A percentile compares a stretch with the other conserved stretches of the same genome.
phyloP scores from a whole-genome alignment of 1,284 basidiomycete genomes.

The Pholiota adiposa region DNA sequence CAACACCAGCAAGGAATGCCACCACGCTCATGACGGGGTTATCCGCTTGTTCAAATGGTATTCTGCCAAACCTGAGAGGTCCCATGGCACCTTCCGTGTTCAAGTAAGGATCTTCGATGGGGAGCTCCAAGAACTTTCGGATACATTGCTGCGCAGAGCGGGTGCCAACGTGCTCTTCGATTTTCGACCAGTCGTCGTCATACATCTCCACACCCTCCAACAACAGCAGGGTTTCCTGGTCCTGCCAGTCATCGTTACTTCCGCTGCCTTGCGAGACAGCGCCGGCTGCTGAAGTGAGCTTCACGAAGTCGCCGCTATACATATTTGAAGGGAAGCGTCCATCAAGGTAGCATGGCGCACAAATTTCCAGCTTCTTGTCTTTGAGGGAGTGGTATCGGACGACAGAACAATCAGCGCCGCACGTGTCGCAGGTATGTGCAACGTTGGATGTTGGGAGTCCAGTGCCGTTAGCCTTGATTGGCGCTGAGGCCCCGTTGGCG shows the following conservation, averaged over 20 bases:
- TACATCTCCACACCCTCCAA: slow-evolving; percentile 98
- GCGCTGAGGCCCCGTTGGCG: slow-evolving; percentile 53
- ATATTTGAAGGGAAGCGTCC: slow-evolving; percentile 96
- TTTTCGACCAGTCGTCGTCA: slow-evolving; percentile 94
- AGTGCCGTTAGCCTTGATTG: slow-evolving; percentile 52
- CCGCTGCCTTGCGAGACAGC: slow-evolving; percentile 44
- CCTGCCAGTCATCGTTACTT: slow-evolving; percentile 82
- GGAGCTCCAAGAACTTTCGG: slow-evolving; percentile 92
- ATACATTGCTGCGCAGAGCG: slow-evolving; percentile 94
- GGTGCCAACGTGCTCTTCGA: slow-evolving; percentile 92
- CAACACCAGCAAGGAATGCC: slow-evolving; percentile 93
- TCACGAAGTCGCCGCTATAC: slow-evolving; percentile 98
- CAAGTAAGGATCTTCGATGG: slow-evolving; percentile 94
- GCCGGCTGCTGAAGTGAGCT: slow-evolving; percentile 65
- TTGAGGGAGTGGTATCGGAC: slow-evolving; percentile 94
- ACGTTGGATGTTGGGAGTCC: slow-evolving; percentile 52
- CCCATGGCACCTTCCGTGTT: slow-evolving; percentile 79
- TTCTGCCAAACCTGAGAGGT: slow-evolving; percentile 75
- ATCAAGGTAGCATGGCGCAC: slow-evolving; percentile 91
- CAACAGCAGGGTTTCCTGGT: slow-evolving; percentile 88
- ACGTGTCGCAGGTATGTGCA: slow-evolving; percentile 89
- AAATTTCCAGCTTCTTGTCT: slow-evolving; percentile 89
- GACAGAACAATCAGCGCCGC: slow-evolving; percentile 90
- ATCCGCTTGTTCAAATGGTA: slow-evolving; percentile 94
- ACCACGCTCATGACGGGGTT: slow-evolving; percentile 99